Base-by-base conservation (phyloP, 305 asterid species). In the Withania somnifera region DNA sequence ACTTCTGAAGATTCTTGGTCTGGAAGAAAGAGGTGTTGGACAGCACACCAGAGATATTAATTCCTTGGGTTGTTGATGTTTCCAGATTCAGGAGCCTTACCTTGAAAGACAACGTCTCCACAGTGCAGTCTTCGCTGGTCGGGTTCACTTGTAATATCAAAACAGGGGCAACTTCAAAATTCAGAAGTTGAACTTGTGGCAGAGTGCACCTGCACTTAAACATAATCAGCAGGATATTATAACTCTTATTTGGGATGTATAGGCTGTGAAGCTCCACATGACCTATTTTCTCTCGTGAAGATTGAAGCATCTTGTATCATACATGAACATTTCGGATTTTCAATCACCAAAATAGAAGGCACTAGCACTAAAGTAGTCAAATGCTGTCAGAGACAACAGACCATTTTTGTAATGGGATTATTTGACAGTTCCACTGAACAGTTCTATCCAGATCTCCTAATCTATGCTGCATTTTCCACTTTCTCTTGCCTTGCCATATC, bases 51-150 rank as follows among this genome's bases (percentile, higher is more conserved):
- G 22, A 71, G 57, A 47, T 24, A 8, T 40, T 73, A 50, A 26
- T 14, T 24, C 54, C 26, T 24, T 47, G 3, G 42, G 42, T 8
- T 45, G 42, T 40, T 17, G 42, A 26, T 14, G 8, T 24, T 73
- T 73, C 40, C 42, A 47, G 80, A 50, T 47, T 26, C 38, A 50
- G 45, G 75, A 78, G 85, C 68, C 76, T 87, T 84, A 93, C 98
- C 93, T 91, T 90, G 93, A 97, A 93, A 78, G 97, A 93, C 81
- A 94, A 86, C 97, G 93, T 83, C 85, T 94, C 91, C 34, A 94
- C 95, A 4, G 52, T 78, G 79, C 97, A 94, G 87, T 90, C 90
- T 86, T 93, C 87, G 57, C 76, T 81, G 67, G 91, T 88, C n/a
- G 97, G 90, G 57, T 69, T 90, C 57, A 94, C 94, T 89, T 85